These are phyloP conservation scores for Zea mays DNA, from an alignment of 176 grass and related monocot species.

Conservation along the genomic window DNA sequence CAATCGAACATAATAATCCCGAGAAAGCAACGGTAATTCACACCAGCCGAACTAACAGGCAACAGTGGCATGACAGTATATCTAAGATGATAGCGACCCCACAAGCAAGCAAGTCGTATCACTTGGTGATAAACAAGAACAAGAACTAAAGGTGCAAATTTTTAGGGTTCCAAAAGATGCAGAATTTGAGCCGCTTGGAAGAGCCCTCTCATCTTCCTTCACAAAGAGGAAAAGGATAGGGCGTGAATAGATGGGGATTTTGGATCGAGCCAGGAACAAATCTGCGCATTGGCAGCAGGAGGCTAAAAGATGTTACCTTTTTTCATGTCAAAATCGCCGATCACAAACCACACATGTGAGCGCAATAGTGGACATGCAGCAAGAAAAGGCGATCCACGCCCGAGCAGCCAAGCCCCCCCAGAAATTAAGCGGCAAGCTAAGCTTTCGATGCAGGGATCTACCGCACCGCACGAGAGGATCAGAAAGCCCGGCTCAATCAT, in stretches of 20 bases:
- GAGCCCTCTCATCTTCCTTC: not conserved
- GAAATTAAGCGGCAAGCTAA: constrained; percentile 2
- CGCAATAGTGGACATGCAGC: constrained; percentile 1
- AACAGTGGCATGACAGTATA: constrained; percentile 43
- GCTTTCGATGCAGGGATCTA: constrained; percentile 27
- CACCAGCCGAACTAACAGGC: constrained; percentile 32
- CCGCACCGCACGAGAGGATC: not conserved
- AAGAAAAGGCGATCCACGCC: not conserved
- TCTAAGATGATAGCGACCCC: constrained; percentile 23
- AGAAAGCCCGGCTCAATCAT: constrained; percentile 4
- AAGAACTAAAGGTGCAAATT: constrained; percentile 7
- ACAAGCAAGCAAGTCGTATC: constrained; percentile 28
- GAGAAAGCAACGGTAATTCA: constrained; percentile 38
- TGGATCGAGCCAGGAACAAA: constrained; percentile 21
- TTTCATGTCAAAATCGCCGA: constrained; percentile 23
- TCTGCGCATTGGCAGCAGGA: constrained; percentile 18
- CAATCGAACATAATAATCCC: constrained; percentile 34
- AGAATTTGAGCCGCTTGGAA: constrained; percentile 33
- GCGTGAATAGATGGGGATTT: not conserved
- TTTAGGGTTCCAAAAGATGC: not conserved
- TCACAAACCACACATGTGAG: not conserved
- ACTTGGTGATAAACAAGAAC: constrained; percentile 27
- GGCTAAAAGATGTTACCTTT: constrained; percentile 20
- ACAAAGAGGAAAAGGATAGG: constrained; percentile 27
- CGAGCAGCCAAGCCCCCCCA: not conserved